phyloP scores from a whole-genome alignment of 371 early-diverging fungal species.

The Funneliformis caledonium region DNA sequence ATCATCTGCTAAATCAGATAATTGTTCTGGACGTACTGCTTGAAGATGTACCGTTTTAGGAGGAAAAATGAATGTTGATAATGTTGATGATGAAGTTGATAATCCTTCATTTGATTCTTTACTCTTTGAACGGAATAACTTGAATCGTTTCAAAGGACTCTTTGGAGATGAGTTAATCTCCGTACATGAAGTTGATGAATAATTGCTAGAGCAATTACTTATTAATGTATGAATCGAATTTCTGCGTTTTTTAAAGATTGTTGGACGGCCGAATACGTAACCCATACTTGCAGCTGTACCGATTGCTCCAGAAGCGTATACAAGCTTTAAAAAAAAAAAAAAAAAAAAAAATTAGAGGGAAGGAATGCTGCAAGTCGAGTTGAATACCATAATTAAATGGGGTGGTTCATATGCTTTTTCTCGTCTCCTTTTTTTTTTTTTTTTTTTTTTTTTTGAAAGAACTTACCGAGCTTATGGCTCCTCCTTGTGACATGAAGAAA shows the following conservation, averaged over 20 bases:
- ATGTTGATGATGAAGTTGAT: neutral
- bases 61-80: conserved; percentile 43
- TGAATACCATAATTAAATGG: neutral
- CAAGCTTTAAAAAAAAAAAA: neutral
- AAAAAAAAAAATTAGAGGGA: no score
- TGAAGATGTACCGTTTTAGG: conserved; percentile 46
- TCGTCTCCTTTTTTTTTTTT: neutral
- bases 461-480: conserved; percentile 6
- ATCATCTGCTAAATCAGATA: conserved; percentile 1
- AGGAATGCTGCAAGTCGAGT: no score
- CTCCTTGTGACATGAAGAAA: neutral
- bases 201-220: neutral
- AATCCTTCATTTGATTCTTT: neutral
- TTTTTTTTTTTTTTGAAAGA: neutral
- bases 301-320: conserved; percentile 7
- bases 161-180: neutral
- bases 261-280: conserved; percentile 1
- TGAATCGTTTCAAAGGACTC: conserved; percentile 15
- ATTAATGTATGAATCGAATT: neutral
- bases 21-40: conserved; percentile 43
- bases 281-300: conserved; percentile 6
- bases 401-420: neutral
- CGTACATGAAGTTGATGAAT: neutral
- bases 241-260: neutral
- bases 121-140: conserved; percentile 26